Evolutionary conservation across 331 rosid species (phyloP).

Genomic region (Acacia pycnantha): DNA sequence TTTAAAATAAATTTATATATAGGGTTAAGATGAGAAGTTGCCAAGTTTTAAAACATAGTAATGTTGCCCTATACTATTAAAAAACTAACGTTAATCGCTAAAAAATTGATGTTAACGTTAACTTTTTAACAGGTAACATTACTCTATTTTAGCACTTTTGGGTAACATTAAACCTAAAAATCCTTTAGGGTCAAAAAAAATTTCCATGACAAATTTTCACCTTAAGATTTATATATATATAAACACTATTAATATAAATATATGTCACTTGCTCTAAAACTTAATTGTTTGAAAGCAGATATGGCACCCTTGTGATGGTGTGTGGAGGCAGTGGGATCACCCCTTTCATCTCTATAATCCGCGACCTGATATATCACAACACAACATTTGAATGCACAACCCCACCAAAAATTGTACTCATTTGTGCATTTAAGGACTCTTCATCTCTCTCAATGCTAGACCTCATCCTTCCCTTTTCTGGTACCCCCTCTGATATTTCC

Average conservation of each 20-base stretch:
- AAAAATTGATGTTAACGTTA: too few relatives aligned
- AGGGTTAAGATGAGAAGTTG: too few relatives aligned
- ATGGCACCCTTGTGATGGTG: slow-evolving; percentile 40
- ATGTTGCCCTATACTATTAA: too few relatives aligned
- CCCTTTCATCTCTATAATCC: slow-evolving; percentile 68
- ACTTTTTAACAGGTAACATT: too few relatives aligned
- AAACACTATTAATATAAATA: background rate
- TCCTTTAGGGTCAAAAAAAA: rapidly evolving
- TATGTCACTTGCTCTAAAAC: background rate
- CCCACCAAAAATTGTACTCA: slow-evolving; percentile 61
- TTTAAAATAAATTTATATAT: too few relatives aligned
- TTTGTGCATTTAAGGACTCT: slow-evolving; percentile 53
- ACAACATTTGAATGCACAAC: slow-evolving; percentile 4
- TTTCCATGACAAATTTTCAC: too few relatives aligned
- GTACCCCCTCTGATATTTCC: slow-evolving; percentile 37
- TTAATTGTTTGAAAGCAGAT: slow-evolving; percentile 16
- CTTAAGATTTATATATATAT: too few relatives aligned
- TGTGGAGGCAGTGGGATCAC: slow-evolving; percentile 89
- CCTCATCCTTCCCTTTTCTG: slow-evolving; percentile 53
- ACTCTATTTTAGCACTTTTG: too few relatives aligned
- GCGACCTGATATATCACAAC: slow-evolving; percentile 37
- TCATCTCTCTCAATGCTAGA: slow-evolving; percentile 55
- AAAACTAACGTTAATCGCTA: too few relatives aligned
- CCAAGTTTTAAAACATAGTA: too few relatives aligned
- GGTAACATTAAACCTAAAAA: too few relatives aligned